phyloP scores from a whole-genome alignment of 768 basidiomycete species.

The Rhodotorula graminis region DNA sequence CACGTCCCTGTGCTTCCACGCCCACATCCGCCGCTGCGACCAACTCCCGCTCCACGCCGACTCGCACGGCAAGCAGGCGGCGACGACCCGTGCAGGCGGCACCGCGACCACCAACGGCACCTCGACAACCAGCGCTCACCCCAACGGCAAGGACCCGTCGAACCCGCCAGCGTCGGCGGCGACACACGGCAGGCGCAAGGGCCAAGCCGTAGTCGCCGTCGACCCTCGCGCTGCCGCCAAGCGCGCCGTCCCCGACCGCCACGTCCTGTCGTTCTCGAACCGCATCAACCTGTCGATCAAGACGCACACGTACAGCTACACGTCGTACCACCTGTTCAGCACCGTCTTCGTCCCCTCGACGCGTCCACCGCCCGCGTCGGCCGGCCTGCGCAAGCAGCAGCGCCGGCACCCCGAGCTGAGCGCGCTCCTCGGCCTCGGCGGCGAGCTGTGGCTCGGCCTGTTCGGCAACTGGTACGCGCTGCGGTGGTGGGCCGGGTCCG shows the following conservation, averaged over 20 bases:
- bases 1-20: conserved; percentile 92
- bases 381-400: conserved; percentile 1
- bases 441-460: conserved; percentile 84
- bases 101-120: background rate
- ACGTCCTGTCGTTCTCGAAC: conserved; percentile 68
- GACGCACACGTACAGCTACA: conserved; percentile 82
- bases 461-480: conserved; percentile 76
- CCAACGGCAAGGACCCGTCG: conserved; percentile 4
- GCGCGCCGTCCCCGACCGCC: conserved; percentile 10
- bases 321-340: conserved; percentile 79
- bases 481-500: conserved; percentile 48
- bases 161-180: background rate
- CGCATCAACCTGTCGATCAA: conserved; percentile 86
- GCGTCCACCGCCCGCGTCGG: conserved; percentile 10
- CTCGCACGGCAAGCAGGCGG: background rate
- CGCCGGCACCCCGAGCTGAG: conserved; percentile 19
- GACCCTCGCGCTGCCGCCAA: background rate
- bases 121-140: background rate
- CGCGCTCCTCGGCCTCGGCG: conserved; percentile 48
- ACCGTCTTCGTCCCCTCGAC: conserved; percentile 65
- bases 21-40: conserved; percentile 24
- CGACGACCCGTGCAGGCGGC: background rate
- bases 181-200: background rate
- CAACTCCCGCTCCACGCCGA: conserved; percentile 15
- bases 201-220: background rate